These are phyloP conservation scores for Blumeria hordei DNA, from an alignment of 2,329 filamentous ascomycete genomes.

Conservation along the genomic window DNA sequence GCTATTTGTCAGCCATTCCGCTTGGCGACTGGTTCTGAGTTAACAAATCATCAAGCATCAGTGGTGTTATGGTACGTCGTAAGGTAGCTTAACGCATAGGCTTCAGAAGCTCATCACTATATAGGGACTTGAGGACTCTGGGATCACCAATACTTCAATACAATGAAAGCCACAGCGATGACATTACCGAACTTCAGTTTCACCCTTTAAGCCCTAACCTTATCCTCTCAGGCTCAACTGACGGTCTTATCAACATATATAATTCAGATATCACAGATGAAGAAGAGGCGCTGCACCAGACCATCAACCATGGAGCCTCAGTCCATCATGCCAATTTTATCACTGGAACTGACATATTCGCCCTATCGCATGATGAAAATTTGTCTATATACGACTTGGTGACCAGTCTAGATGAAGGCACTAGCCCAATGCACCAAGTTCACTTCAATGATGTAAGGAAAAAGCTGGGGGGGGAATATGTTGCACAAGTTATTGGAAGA, in stretches of 20 bases:
- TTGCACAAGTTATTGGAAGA: constrained; percentile 40
- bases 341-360: constrained; percentile 37
- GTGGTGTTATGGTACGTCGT: constrained; percentile 32
- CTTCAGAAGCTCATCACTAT: neutral
- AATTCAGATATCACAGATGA: constrained; percentile 47
- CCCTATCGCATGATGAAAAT: constrained; percentile 55
- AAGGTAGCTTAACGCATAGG: no score
- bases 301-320: constrained; percentile 53
- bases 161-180: constrained; percentile 41
- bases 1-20: constrained; percentile 32
- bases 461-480: constrained; percentile 46
- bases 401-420: constrained; percentile 34
- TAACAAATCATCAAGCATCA: constrained; percentile 36
- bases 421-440: constrained; percentile 21
- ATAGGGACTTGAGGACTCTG: constrained; percentile 31
- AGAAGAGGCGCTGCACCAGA: constrained; percentile 54
- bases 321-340: constrained; percentile 56
- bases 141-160: constrained; percentile 27
- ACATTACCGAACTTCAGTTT: constrained; percentile 38
- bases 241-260: constrained; percentile 56
- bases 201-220: constrained; percentile 34
- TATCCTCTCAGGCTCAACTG: constrained; percentile 54
- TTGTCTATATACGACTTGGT: constrained; percentile 48
- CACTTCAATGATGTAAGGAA: constrained; percentile 47
- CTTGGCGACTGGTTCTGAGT: constrained; percentile 50